Evolutionary conservation across 2,329 filamentous ascomycete species (phyloP).

Genomic region (Laburnicola sp.): DNA sequence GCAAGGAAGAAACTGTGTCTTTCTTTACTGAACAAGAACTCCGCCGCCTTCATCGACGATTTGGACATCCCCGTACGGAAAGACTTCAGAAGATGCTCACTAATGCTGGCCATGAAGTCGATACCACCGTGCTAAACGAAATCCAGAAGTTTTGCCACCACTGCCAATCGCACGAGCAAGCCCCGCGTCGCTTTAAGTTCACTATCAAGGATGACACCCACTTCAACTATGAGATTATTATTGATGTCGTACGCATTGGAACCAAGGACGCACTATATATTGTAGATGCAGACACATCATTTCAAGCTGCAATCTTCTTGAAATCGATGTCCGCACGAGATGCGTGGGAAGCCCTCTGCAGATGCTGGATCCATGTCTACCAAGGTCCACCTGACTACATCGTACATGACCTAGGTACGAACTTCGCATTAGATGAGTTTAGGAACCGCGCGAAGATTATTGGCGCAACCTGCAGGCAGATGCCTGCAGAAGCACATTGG

Average conservation of each 20-base stretch:
- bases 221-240: too few relatives aligned
- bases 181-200: too few relatives aligned
- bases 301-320: background rate
- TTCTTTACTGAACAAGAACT: slow-evolving; percentile 7
- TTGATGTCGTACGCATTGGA: background rate
- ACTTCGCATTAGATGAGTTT: background rate
- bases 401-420: background rate
- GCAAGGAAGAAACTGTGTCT: background rate
- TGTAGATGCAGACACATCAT: background rate
- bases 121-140: too few relatives aligned
- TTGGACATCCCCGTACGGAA: background rate
- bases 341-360: too few relatives aligned
- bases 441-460: background rate
- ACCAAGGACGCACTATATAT: background rate
- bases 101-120: too few relatives aligned
- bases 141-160: too few relatives aligned
- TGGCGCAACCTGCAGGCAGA: background rate
- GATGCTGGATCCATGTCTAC: too few relatives aligned
- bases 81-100: too few relatives aligned
- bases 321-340: background rate
- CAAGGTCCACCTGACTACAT: background rate
- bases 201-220: too few relatives aligned
- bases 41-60: background rate
- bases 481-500: background rate
- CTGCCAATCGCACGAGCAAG: too few relatives aligned